Conservation (phyloP, 441 rosid genomes). For the Euphorbia schlechtendalii region DNA sequence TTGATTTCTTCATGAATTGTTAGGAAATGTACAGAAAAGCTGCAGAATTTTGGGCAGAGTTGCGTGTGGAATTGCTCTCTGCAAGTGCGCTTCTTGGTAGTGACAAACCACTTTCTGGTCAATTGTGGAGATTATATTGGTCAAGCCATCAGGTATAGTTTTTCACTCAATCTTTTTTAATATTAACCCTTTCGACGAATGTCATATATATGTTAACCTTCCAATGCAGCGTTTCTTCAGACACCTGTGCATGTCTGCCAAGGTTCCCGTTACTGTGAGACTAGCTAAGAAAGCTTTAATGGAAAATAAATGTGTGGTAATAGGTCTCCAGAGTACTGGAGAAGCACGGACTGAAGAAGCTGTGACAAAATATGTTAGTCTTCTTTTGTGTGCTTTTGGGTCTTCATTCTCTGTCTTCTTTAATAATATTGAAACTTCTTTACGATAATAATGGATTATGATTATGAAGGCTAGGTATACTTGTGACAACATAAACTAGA, state of each 20-base stretch:
- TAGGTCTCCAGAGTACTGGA: conserved; percentile 99
- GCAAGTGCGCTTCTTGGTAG: conserved; percentile 77
- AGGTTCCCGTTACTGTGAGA: conserved; percentile 92
- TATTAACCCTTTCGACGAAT: neutral
- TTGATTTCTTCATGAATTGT: conserved; percentile 9
- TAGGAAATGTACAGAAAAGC: conserved; percentile 93
- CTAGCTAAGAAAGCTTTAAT: conserved; percentile 74
- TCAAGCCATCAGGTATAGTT: conserved; percentile 92
- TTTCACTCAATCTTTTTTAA: neutral
- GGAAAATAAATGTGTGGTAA: conserved; percentile 83
- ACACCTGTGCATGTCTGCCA: conserved; percentile 98
- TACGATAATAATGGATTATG: neutral
- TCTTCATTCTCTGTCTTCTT: conserved; percentile 16
- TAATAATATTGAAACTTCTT: neutral
- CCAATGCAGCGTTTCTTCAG: conserved; percentile 85
- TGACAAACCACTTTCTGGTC: conserved; percentile 83
- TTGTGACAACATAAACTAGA: too few relatives aligned
- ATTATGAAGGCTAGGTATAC: neutral
- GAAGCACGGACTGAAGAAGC: conserved; percentile 99
- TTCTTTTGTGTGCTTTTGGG: conserved; percentile 8
- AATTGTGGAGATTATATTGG: conserved; percentile 98
- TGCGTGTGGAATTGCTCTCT: conserved; percentile 90
- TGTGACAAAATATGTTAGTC: conserved; percentile 83
- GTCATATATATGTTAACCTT: conserved; percentile 6
- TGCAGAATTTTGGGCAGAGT: conserved; percentile 99